Conservation (phyloP, 228 moss, liverwort and hornwort genomes). For the Sphagnum fallax region DNA sequence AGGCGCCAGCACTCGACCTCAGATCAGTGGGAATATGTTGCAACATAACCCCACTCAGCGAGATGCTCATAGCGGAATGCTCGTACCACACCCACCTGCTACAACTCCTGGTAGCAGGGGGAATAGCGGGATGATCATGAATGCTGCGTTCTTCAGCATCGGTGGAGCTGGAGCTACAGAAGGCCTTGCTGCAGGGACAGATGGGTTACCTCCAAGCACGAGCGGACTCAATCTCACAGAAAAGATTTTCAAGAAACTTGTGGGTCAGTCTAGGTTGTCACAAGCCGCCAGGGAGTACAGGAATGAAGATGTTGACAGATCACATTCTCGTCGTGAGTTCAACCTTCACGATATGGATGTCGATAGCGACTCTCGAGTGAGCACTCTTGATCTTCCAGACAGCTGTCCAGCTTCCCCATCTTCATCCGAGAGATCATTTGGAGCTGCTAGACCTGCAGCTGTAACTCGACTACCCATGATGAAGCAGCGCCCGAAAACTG, state of each 20-base stretch:
- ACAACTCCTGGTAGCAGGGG: conserved; percentile 12
- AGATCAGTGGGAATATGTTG: conserved; percentile 24
- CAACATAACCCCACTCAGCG: not conserved
- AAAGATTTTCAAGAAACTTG: conserved; percentile 27
- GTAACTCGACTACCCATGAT: not conserved
- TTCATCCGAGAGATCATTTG: conserved; percentile 38
- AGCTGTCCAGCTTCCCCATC: conserved; percentile 17
- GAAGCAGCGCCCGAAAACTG: conserved; percentile 30
- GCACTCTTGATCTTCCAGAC: not conserved
- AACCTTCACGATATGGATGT: not conserved
- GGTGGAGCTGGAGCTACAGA: not conserved
- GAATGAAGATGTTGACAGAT: not conserved
- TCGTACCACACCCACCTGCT: conserved; percentile 26
- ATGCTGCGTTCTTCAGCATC: conserved; percentile 39
- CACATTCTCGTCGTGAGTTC: not conserved
- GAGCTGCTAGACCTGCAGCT: not conserved
- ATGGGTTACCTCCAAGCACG: conserved; percentile 14
- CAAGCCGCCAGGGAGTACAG: too few species aligned
- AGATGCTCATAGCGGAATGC: conserved; percentile 23
- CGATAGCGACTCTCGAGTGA: not conserved
- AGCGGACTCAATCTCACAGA: conserved; percentile 24
- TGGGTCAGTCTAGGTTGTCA: conserved; percentile 36
- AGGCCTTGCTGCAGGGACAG: not conserved
- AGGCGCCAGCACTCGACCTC: not conserved
- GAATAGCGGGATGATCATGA: conserved; percentile 24